Evolutionary conservation across 305 asterid genomes (phyloP).

Genomic region (Andrographis paniculata): DNA sequence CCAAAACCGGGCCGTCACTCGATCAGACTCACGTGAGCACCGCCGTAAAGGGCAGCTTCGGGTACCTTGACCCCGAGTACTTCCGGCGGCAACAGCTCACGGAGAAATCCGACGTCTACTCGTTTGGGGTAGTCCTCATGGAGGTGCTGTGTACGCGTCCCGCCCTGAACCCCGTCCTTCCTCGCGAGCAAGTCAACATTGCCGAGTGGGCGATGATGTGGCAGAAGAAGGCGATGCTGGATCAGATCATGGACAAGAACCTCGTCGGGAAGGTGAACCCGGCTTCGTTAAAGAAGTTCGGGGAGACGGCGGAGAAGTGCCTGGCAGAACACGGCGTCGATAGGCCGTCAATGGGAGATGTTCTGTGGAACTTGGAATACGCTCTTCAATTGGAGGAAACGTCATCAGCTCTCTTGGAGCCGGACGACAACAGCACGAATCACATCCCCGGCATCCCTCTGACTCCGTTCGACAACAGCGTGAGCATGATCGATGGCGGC

Average conservation of each 20-base stretch:
- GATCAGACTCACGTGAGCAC: conserved; percentile 99
- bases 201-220: conserved; percentile 99
- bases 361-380: conserved; percentile 91
- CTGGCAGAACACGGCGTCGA: conserved; percentile 89
- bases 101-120: conserved; percentile 95
- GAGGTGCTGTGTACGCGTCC: conserved; percentile 97
- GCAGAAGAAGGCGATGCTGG: conserved; percentile 97
- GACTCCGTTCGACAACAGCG: conserved; percentile 67
- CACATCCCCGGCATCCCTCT: conserved; percentile 75
- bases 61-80: conserved; percentile 97
- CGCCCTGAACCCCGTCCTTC: conserved; percentile 94
- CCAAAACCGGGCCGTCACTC: conserved; percentile 87
- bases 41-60: conserved; percentile 99
- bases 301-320: conserved; percentile 97
- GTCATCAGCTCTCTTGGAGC: conserved; percentile 73
- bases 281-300: conserved; percentile 86
- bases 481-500: conserved; percentile 71
- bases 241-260: conserved; percentile 77
- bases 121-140: conserved; percentile 94
- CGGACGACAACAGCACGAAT: conserved; percentile 86
- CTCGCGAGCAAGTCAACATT: conserved; percentile 90
- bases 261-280: conserved; percentile 76
- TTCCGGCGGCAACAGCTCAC: conserved; percentile 96
- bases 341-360: conserved; percentile 98
- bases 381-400: conserved; percentile 98